Conservation (phyloP, 148 eudicot genomes). For the Vaccinium vitisidaea region DNA sequence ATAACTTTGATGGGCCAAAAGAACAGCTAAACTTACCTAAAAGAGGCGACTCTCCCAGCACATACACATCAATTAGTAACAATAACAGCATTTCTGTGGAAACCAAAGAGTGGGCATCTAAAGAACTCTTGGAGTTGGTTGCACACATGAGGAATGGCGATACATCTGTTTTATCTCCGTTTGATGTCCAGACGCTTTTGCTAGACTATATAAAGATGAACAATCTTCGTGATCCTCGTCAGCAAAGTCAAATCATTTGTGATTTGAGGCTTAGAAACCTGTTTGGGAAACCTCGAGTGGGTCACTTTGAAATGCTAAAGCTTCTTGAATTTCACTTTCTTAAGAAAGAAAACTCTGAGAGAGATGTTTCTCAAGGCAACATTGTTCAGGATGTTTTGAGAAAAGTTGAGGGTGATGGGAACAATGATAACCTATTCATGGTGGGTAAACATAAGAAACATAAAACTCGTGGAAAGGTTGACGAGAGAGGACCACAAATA, state of each 20-base stretch:
- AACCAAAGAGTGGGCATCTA: slow-evolving; percentile 71
- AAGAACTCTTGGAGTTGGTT: slow-evolving; percentile 84
- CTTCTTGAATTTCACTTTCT: slow-evolving; percentile 70
- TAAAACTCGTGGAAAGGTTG: slow-evolving; percentile 55
- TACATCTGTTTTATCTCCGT: slow-evolving; percentile 59
- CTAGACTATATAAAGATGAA: slow-evolving; percentile 79
- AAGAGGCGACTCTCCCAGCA: slow-evolving; percentile 23
- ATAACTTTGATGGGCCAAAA: slow-evolving; percentile 39
- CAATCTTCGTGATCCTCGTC: slow-evolving; percentile 79
- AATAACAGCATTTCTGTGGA: slow-evolving; percentile 23
- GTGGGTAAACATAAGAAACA: slow-evolving; percentile 51
- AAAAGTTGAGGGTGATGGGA: slow-evolving; percentile 42
- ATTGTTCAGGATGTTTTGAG: slow-evolving; percentile 36
- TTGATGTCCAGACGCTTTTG: slow-evolving; percentile 79
- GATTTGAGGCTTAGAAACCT: slow-evolving; percentile 73
- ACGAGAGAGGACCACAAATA: slow-evolving; percentile 41
- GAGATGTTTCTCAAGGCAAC: slow-evolving; percentile 47
- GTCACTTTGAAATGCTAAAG: slow-evolving; percentile 89
- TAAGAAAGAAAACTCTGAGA: slow-evolving; percentile 53
- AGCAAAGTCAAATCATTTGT: slow-evolving; percentile 78
- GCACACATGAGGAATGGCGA: slow-evolving; percentile 86
- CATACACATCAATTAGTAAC: slow-evolving; percentile 26
- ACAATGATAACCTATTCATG: slow-evolving; percentile 31
- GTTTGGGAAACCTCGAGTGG: slow-evolving; percentile 73
- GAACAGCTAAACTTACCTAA: slow-evolving; percentile 32